These are phyloP conservation scores for Diospyros lotus DNA, from an alignment of 148 eudicot genomes.

Conservation along the genomic window DNA sequence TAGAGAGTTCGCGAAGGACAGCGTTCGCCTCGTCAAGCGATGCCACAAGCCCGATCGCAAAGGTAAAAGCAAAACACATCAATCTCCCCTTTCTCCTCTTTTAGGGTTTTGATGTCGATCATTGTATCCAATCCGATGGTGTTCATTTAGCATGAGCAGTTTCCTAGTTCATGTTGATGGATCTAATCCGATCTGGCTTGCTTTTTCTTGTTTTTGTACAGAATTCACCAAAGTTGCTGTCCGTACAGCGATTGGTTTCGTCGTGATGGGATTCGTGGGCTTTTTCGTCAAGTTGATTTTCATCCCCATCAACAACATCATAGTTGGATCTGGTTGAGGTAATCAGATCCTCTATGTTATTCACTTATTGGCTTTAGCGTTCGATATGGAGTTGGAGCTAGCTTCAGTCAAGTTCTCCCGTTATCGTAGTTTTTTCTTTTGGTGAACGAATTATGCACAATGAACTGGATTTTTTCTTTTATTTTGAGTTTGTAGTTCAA, in stretches of 20 bases:
- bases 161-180: not conserved
- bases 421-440: too few species aligned
- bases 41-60: slow-evolving; percentile 65
- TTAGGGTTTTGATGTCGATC: not conserved
- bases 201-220: slow-evolving; percentile 4
- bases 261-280: slow-evolving; percentile 45
- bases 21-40: slow-evolving; percentile 52
- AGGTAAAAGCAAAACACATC: slow-evolving; percentile 17
- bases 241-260: slow-evolving; percentile 38
- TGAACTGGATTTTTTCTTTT: too few species aligned
- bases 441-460: too few species aligned
- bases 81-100: not conserved
- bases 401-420: too few species aligned
- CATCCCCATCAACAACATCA: slow-evolving; percentile 45
- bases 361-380: not conserved
- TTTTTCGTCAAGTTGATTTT: slow-evolving; percentile 48
- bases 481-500: too few species aligned
- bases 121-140: not conserved
- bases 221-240: slow-evolving; percentile 45
- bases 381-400: too few species aligned
- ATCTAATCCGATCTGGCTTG: not conserved
- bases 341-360: not conserved
- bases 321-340: slow-evolving; percentile 45
- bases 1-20: slow-evolving; percentile 56
- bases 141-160: not conserved